Conservation (phyloP, 352 stramenopile species). For the Aphanomyces astaci region DNA sequence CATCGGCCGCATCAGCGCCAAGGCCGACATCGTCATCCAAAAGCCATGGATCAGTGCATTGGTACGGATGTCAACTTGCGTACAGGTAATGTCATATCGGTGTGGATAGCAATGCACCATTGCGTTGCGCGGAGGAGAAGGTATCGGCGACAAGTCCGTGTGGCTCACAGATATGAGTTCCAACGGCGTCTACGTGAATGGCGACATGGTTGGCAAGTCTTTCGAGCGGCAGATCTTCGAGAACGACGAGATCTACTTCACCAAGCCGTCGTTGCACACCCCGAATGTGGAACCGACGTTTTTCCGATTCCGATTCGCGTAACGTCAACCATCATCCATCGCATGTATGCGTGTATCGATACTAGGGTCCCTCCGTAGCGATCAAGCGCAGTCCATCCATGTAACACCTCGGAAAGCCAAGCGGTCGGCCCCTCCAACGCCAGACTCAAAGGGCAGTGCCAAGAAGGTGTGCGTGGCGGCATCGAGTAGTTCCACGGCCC, state of each 20-base stretch:
- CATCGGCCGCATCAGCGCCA: constrained; percentile 5
- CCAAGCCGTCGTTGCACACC: constrained; percentile 11
- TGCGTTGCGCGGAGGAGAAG: background rate
- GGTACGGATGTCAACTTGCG: background rate
- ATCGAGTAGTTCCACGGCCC: constrained; percentile 8
- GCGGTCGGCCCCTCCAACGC: background rate
- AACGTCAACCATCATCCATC: background rate
- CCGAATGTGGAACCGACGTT: constrained; percentile 12
- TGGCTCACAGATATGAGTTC: constrained; percentile 16
- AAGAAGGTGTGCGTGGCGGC: constrained; percentile 16
- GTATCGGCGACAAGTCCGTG: background rate
- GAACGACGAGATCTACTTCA: constrained; percentile 22
- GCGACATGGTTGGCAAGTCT: constrained; percentile 13
- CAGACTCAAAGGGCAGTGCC: constrained; percentile 14
- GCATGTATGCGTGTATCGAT: background rate
- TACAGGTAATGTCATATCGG: background rate
- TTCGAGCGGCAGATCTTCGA: constrained; percentile 6
- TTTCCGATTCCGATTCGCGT: constrained; percentile 16
- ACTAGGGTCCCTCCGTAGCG: too few species aligned
- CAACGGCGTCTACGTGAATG: constrained; percentile 21
- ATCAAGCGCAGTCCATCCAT: background rate
- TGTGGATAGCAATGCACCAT: constrained; percentile 18
- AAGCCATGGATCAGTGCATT: constrained; percentile 16
- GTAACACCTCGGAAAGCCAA: background rate
- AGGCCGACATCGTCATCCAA: constrained; percentile 19